phyloP scores from a whole-genome alignment of 2,329 filamentous ascomycete genomes.

The Magnaporthiopsis poae region DNA sequence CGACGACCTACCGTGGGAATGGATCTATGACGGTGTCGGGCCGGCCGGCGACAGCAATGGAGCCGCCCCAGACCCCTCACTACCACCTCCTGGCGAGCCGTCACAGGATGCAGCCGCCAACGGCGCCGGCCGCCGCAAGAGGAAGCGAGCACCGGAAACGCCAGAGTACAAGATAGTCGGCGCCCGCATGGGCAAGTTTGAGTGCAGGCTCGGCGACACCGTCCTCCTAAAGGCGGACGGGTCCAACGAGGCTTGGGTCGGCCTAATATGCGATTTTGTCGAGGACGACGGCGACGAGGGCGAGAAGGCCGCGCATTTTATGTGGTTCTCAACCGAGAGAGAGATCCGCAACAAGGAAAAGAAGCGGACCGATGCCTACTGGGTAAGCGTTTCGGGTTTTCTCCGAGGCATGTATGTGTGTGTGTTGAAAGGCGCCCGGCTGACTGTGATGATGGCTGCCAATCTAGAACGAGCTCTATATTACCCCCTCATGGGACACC shows the following conservation, averaged over 20 bases:
- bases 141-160: slow-evolving; percentile 21
- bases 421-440: neutral
- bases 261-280: slow-evolving; percentile 73
- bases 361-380: slow-evolving; percentile 69
- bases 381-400: slow-evolving; percentile 32
- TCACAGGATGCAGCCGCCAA: neutral
- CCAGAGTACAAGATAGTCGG: slow-evolving; percentile 57
- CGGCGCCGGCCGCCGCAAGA: slow-evolving; percentile 21
- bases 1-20: slow-evolving; percentile 67
- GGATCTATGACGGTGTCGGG: slow-evolving; percentile 52
- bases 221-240: slow-evolving; percentile 83
- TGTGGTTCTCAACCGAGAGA: slow-evolving; percentile 91
- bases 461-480: slow-evolving; percentile 74
- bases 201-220: slow-evolving; percentile 71
- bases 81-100: neutral
- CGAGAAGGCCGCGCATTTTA: slow-evolving; percentile 74
- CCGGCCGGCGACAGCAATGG: slow-evolving; percentile 11
- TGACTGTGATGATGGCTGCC: neutral
- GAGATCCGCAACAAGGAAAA: slow-evolving; percentile 77
- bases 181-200: slow-evolving; percentile 71
- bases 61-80: slow-evolving; percentile 8
- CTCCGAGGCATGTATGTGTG: neutral
- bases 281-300: slow-evolving; percentile 59
- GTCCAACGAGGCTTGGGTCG: slow-evolving; percentile 81
- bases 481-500: slow-evolving; percentile 76